These are phyloP conservation scores for Globisporangium spinosum DNA, from an alignment of 352 stramenopile genomes.

Conservation along the genomic window DNA sequence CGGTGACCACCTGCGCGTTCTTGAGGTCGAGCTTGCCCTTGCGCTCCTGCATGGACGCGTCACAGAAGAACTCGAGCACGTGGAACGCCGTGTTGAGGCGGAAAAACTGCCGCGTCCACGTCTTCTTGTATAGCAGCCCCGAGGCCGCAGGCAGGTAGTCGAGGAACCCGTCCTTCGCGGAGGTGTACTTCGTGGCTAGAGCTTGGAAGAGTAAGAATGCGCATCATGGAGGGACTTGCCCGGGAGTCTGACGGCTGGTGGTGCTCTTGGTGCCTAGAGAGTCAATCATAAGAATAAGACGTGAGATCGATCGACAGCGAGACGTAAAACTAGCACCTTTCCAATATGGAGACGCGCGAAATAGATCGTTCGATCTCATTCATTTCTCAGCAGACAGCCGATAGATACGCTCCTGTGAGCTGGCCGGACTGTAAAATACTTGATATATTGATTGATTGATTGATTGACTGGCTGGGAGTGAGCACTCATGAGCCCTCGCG, in stretches of 20 bases:
- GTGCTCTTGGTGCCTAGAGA: not conserved
- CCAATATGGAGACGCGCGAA: not conserved
- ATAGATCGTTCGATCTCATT: constrained; percentile 7
- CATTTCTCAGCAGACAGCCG: not conserved
- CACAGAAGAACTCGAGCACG: constrained; percentile 56
- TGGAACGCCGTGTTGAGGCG: constrained; percentile 44
- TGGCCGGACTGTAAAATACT: not conserved
- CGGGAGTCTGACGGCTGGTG: not conserved
- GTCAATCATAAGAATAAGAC: not conserved
- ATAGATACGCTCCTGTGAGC: not conserved
- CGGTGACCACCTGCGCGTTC: constrained; percentile 36
- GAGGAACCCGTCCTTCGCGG: constrained; percentile 52
- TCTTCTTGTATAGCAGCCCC: constrained; percentile 31
- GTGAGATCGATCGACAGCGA: not conserved
- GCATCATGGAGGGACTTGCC: not conserved
- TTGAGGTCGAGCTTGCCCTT: constrained; percentile 42
- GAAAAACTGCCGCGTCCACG: constrained; percentile 50
- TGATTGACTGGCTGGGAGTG: not conserved
- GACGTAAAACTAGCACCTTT: not conserved
- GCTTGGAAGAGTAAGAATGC: not conserved
- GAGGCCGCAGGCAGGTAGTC: constrained; percentile 40
- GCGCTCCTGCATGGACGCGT: constrained; percentile 38
- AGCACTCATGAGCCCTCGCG: constrained; percentile 18
- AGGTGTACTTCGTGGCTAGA: not conserved
- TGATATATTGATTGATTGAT: constrained; percentile 2